These are phyloP conservation scores for Ilyonectria robusta DNA, from an alignment of 2,329 filamentous ascomycete genomes.

Conservation along the genomic window DNA sequence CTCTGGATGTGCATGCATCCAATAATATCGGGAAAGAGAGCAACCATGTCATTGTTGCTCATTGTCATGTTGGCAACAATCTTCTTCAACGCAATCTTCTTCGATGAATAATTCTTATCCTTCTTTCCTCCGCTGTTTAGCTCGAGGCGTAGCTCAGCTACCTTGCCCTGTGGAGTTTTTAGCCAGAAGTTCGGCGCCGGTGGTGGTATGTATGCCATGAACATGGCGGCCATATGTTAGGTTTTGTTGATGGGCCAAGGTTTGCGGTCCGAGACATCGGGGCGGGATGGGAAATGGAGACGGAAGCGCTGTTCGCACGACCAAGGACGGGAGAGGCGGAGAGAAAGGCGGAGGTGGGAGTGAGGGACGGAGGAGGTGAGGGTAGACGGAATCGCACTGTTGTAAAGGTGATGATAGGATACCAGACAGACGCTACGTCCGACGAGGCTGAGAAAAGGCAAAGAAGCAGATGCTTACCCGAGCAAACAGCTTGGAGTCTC, in stretches of 20 bases:
- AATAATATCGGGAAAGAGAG: conserved; percentile 94
- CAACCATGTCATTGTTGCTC: conserved; percentile 99
- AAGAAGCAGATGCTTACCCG: conserved; percentile 74
- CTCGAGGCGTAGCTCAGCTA: conserved; percentile 95
- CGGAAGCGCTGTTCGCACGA: conserved; percentile 9
- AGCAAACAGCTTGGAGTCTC: conserved; percentile 99
- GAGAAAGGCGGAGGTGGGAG: background rate
- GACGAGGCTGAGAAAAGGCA: conserved; percentile 36
- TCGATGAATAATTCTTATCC: conserved; percentile 94
- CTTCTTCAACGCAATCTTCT: conserved; percentile 99
- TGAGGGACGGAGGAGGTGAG: conserved; percentile 4
- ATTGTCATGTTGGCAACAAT: conserved; percentile 99
- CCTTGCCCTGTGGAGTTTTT: conserved; percentile 89
- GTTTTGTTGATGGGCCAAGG: conserved; percentile 25
- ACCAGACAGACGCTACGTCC: conserved; percentile 31
- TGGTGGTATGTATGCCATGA: conserved; percentile 67
- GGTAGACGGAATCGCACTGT: conserved; percentile 20
- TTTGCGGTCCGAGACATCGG: conserved; percentile 29
- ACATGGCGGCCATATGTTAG: conserved; percentile 58
- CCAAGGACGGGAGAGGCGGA: conserved; percentile 2
- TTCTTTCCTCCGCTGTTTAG: conserved; percentile 96
- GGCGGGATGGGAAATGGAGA: conserved; percentile 7
- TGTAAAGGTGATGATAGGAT: conserved; percentile 19
- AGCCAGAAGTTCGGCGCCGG: conserved; percentile 63
- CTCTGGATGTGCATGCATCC: conserved; percentile 95